phyloP scores from a whole-genome alignment of 148 eudicot species.

The Spergularia marina region DNA sequence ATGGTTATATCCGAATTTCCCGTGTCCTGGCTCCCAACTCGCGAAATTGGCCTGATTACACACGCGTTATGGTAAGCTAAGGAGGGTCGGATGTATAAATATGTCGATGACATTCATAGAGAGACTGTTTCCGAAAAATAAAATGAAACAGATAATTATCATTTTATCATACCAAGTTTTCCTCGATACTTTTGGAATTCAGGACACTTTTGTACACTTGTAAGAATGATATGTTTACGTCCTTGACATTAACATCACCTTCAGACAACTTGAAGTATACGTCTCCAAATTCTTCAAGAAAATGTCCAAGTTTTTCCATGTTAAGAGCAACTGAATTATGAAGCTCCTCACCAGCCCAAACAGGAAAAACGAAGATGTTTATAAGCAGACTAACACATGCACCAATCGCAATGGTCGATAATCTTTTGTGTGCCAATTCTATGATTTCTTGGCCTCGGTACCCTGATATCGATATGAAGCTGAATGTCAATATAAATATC shows the following conservation, averaged over 20 bases:
- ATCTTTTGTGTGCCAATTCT: constrained; percentile 47
- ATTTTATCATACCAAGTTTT: constrained; percentile 34
- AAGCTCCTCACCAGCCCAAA: constrained; percentile 78
- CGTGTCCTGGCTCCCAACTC: constrained; percentile 56
- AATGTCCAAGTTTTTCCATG: constrained; percentile 46
- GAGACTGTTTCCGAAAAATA: too few relatives aligned
- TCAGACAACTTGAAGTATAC: constrained; percentile 25
- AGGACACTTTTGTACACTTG: constrained; percentile 38
- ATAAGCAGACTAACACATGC: constrained; percentile 38
- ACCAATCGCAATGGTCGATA: constrained; percentile 56
- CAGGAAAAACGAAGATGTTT: constrained; percentile 48
- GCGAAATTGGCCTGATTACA: constrained; percentile 45
- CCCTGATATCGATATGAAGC: constrained; percentile 57
- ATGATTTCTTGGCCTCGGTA: constrained; percentile 38
- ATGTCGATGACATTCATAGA: too few relatives aligned
- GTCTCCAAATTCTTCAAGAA: constrained; percentile 49
- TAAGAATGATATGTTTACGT: constrained; percentile 23
- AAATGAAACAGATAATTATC: too few relatives aligned
- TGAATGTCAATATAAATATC: constrained; percentile 65
- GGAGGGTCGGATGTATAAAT: too few relatives aligned
- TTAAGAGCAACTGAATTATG: constrained; percentile 46
- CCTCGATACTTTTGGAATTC: constrained; percentile 39
- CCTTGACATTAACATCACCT: constrained; percentile 10
- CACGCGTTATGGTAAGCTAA: background rate
- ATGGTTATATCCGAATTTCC: constrained; percentile 38